Base-by-base conservation (phyloP, 352 stramenopile species). In the Phytophthora macrochlamydospora region DNA sequence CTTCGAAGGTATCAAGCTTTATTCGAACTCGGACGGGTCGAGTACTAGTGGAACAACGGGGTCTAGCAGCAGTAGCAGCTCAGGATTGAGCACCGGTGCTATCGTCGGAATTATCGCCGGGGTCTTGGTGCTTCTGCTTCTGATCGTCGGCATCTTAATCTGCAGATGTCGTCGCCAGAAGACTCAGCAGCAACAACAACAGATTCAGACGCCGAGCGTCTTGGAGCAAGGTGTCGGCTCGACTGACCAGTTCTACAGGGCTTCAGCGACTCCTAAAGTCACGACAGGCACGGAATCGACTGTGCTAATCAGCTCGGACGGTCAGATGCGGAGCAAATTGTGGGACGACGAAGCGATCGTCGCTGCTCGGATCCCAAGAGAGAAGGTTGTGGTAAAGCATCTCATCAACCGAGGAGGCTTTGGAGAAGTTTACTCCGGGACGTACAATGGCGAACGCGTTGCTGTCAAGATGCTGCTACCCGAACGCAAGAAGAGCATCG, bases 281-380 rank as follows among this genome's bases (percentile, higher is more conserved):
- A 58, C 44, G 4, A 28, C 9, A 29, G 57, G 56, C 3, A 73
- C 65, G 29, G 65, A 55, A 4, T 73, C 65, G 4, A 73, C 65
- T 14, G 63, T 55, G 12, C 53, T 73, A 8, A 50, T 14, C 8
- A 73, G 65, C 38, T 62, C 60, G 8, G 65, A 73, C n/a, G 59
- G 65, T 1, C 37, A 11, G 1, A 24, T 42, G 6, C 32, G n/a
- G 0, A 71, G 52, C 45, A 62, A 70, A 42, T 55, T 71, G 14
- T 78, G 69, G 60, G 71, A 83, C 18, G 68, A 83, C 18, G 52
- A 72, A 55, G 65, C 65, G 14, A 75, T 84, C 48, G 43, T 82
- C 24, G 69, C 73, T 1, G 63, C 57, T 4, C 45, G 59, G 7
- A 53, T 68, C 35, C 52, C 59, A n/a, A 40, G 52, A 72, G 67